Percentiles rank a stretch among this genome's conserved stretches.
Conservation (phyloP, 2,329 filamentous ascomycete species). For the Colletotrichum paranaense region DNA sequence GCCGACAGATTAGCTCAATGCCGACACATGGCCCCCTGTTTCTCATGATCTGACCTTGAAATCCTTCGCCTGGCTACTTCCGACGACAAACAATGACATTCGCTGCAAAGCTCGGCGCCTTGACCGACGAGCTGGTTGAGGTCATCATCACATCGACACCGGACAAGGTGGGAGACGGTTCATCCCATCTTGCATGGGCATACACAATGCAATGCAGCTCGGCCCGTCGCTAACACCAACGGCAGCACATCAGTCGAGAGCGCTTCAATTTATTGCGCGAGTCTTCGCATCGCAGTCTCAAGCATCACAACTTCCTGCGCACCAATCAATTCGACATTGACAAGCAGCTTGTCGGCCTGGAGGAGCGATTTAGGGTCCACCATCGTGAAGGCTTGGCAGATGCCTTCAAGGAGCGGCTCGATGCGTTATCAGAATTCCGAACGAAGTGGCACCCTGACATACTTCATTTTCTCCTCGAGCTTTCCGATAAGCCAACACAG, state of each 20-base stretch:
- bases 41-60: not conserved
- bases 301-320: slow-evolving; percentile 67
- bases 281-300: slow-evolving; percentile 61
- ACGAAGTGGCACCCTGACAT: slow-evolving; percentile 82
- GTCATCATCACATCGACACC: slow-evolving; percentile 68
- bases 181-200: slow-evolving; percentile 18
- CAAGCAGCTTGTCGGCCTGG: slow-evolving; percentile 74
- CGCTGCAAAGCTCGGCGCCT: slow-evolving; percentile 69
- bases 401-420: slow-evolving; percentile 69
- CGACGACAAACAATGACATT: slow-evolving; percentile 71
- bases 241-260: slow-evolving; percentile 41
- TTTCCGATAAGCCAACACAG: slow-evolving; percentile 83
- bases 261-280: slow-evolving; percentile 60
- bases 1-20: not conserved
- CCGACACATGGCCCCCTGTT: not conserved
- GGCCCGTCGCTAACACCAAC: slow-evolving; percentile 4
- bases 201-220: slow-evolving; percentile 10
- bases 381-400: slow-evolving; percentile 84
- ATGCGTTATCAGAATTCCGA: slow-evolving; percentile 64
- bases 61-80: not conserved
- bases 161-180: slow-evolving; percentile 56
- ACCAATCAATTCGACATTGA: slow-evolving; percentile 82
- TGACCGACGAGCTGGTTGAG: slow-evolving; percentile 79
- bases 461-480: slow-evolving; percentile 80
- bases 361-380: slow-evolving; percentile 87